Base-by-base conservation (phyloP, 805 yeast species). In the Nakazawaea ernobii region DNA sequence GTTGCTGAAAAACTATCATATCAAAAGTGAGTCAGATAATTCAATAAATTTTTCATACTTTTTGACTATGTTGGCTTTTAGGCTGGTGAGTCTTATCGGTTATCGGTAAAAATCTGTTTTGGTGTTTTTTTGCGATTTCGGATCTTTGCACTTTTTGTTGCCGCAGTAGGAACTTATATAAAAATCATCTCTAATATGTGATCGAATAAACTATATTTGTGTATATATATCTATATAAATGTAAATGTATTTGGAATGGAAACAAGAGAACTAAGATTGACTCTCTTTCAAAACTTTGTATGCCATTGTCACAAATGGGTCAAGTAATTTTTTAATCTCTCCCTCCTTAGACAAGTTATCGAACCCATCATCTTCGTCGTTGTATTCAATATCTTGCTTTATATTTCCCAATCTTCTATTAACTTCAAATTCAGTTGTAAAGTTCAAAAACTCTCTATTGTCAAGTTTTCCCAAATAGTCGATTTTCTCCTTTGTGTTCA, bases 321-420 rank as follows among this genome's bases (percentile, higher is more conserved):
- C 36, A 11, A 45, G 39, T 10, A 48, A 33, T 30, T 43, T 42
- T 35, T 38, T 39, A 9, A 48, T 48, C 38, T 48, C 47, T 4
- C 17, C 39, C 20, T 33, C 43, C 15, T 10, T 10, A 15, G 33
- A 30, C 46, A 47, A 38, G 11, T 32, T 33, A 7, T 42, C 49
- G 15, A 47, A 47, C 3, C 42, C 44, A 13, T 32, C 43, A 8
- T 48, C 50, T 30, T 48, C 50, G 14, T 43, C 50, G 14, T 41
- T 42, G 41, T 13, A 48, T 11, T 38, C 39, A 15, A 32, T 15
- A 26, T 47, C 50, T 4, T 41, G 30, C 10, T 28, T 28, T 3
- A 35, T 10, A 13, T 40, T 30, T 2, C 45, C 45, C 40, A 46
- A 29, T n/a, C 30, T 30, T 27, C 44, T 37, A 26, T 38, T 33